Conservation (phyloP, 129 eudicot species). For the Tanacetum coccineum region DNA sequence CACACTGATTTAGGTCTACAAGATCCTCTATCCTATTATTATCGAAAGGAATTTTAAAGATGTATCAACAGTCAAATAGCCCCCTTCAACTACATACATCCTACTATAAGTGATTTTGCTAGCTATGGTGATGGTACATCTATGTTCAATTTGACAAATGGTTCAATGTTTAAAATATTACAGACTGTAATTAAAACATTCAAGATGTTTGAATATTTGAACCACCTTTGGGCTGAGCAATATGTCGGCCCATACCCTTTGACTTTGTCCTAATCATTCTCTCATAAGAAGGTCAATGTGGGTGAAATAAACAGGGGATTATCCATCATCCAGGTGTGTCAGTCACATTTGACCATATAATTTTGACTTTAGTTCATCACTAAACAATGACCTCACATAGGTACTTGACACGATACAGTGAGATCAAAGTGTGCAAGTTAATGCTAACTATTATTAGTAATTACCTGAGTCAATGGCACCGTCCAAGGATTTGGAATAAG, state of each 20-base stretch:
- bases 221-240: slow-evolving; percentile 5
- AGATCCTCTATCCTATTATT: too few species aligned
- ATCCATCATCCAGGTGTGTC: slow-evolving; percentile 21
- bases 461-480: slow-evolving; percentile 23
- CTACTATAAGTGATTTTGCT: neutral
- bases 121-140: slow-evolving; percentile 13
- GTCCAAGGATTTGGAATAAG: slow-evolving; percentile 19
- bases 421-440: slow-evolving; percentile 14
- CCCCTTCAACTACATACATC: neutral
- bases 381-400: slow-evolving; percentile 11
- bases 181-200: neutral
- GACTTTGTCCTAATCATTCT: slow-evolving; percentile 10
- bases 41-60: too few species aligned
- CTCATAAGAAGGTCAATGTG: slow-evolving; percentile 13
- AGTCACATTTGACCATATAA: slow-evolving; percentile 25
- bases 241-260: slow-evolving; percentile 17
- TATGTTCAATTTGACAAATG: neutral
- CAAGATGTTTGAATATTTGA: neutral
- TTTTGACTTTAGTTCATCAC: slow-evolving; percentile 6
- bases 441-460: neutral
- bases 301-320: slow-evolving; percentile 1
- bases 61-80: neutral
- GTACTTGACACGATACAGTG: slow-evolving; percentile 12
- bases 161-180: neutral
- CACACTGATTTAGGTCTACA: too few species aligned